Evolutionary conservation across 2,329 filamentous ascomycete species (phyloP), one percentile per base, ranked within the genome.

Genomic region (Microsporum audouinii): DNA sequence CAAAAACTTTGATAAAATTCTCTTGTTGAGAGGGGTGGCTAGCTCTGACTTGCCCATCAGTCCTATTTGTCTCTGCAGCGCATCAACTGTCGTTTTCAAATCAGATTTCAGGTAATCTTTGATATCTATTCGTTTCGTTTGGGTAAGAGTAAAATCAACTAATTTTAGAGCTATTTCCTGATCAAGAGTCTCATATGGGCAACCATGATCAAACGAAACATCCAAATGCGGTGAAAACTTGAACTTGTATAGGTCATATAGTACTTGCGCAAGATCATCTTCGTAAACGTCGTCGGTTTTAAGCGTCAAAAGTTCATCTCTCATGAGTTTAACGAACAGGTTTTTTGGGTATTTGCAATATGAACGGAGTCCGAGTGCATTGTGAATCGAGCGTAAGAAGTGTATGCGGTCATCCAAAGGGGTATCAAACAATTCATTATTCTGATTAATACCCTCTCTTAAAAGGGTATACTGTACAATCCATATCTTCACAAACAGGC

Each of bases 41-140:
- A 89, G 84, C 1, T 87, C 88, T 10, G 87, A 84, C 71, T 91
- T 96, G 33, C 87, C 84, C 60, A 83, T 82, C 17, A 78, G 75
- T 1, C 89, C 90, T 60, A 97, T 87, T 3, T 89, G 87, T 66
- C 89, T 86, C 71, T 97, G 91, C 75, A 99, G 89, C 66, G 91
- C 91, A 62, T 99, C 94, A 62, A 99, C 94, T 0, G 91, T 90
- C 14, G 81, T 84, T 71, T 92, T 95, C 60, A 99, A 79, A 61
- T 97, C 90, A 14, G 91, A 94, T 72, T 95, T 97, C 14, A 91
- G 83, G 17, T 97, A 77, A 66, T 97, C 94, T 68, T 92, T 95
- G 77, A 95, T 88, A 27, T 89, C 86, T 79, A 96, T 87, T 63
- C 88, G 86, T 57, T 87, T 86, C 1, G 89, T 89, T 62, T 96